phyloP scores from a whole-genome alignment of 2,329 filamentous ascomycete genomes.

The Beauveria australis region DNA sequence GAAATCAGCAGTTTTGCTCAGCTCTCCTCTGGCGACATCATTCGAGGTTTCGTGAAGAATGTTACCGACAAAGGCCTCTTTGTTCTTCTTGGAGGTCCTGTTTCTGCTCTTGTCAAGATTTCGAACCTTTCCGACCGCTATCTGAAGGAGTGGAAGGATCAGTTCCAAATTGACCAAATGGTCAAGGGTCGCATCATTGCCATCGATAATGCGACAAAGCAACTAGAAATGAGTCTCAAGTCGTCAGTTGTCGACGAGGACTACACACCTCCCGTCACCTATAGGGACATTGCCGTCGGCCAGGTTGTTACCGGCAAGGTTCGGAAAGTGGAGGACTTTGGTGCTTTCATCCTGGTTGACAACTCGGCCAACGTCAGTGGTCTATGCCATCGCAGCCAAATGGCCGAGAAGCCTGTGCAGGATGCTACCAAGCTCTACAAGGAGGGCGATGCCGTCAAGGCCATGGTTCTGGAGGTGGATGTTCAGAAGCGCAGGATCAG shows the following conservation, averaged over 20 bases:
- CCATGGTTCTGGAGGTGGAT: slow-evolving; percentile 75
- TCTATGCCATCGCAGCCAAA: slow-evolving; percentile 84
- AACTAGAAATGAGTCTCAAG: slow-evolving; percentile 82
- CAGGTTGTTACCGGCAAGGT: slow-evolving; percentile 84
- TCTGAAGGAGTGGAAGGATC: slow-evolving; percentile 90
- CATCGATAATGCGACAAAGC: slow-evolving; percentile 59
- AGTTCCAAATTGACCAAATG: slow-evolving; percentile 81
- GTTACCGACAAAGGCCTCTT: slow-evolving; percentile 86
- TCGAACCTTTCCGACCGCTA: slow-evolving; percentile 84
- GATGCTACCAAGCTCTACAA: slow-evolving; percentile 87
- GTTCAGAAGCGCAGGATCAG: slow-evolving; percentile 67
- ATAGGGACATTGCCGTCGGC: slow-evolving; percentile 69
- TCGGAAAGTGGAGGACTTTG: slow-evolving; percentile 89
- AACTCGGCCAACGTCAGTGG: slow-evolving; percentile 84
- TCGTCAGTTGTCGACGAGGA: slow-evolving; percentile 72
- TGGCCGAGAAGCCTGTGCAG: slow-evolving; percentile 74
- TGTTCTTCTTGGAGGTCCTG: slow-evolving; percentile 69
- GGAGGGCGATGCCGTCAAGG: slow-evolving; percentile 89
- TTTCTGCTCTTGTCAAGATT: slow-evolving; percentile 77
- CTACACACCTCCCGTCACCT: slow-evolving; percentile 64
- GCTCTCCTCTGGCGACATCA: slow-evolving; percentile 65
- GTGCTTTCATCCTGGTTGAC: slow-evolving; percentile 87
- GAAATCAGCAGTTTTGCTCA: slow-evolving; percentile 67
- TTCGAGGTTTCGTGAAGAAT: slow-evolving; percentile 88
- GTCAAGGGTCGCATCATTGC: slow-evolving; percentile 78